A percentile compares a stretch with the other conserved stretches of the same genome.
phyloP scores from a whole-genome alignment of 768 basidiomycete species.

The Amanita muscaria region DNA sequence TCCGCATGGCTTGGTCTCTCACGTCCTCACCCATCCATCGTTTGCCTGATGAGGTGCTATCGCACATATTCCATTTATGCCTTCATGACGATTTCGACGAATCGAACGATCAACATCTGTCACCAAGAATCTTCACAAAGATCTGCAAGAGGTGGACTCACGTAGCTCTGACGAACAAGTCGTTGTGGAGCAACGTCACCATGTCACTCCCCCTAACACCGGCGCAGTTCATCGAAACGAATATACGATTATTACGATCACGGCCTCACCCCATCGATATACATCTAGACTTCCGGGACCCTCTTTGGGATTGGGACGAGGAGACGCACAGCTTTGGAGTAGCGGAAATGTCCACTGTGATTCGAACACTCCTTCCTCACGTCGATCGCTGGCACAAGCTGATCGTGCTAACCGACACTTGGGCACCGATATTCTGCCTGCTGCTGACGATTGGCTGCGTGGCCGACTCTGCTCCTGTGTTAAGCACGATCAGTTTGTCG shows the following conservation, averaged over 20 bases:
- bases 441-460: constrained; percentile 28
- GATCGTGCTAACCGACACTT: constrained; percentile 50
- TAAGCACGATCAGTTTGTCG: constrained; percentile 36
- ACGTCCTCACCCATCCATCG: constrained; percentile 13
- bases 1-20: constrained; percentile 1
- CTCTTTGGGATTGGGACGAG: constrained; percentile 46
- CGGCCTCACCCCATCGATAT: constrained; percentile 37
- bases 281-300: constrained; percentile 51
- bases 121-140: constrained; percentile 29
- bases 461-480: constrained; percentile 24
- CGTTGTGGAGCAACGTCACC: constrained; percentile 43
- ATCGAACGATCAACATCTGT: constrained; percentile 9
- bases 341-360: constrained; percentile 36
- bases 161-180: constrained; percentile 34
- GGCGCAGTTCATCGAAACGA: constrained; percentile 27
- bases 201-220: constrained; percentile 35
- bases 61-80: constrained; percentile 25
- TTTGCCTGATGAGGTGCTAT: constrained; percentile 27
- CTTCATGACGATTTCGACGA: constrained; percentile 8
- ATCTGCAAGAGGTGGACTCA: constrained; percentile 44
- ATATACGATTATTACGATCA: constrained; percentile 38
- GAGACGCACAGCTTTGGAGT: constrained; percentile 34
- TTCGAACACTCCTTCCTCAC: constrained; percentile 37
- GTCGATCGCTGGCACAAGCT: constrained; percentile 37
- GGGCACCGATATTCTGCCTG: constrained; percentile 48